Evolutionary conservation across 352 stramenopile species (phyloP), one percentile per base, ranked within the genome.

Genomic region (Globisporangium nunn): DNA sequence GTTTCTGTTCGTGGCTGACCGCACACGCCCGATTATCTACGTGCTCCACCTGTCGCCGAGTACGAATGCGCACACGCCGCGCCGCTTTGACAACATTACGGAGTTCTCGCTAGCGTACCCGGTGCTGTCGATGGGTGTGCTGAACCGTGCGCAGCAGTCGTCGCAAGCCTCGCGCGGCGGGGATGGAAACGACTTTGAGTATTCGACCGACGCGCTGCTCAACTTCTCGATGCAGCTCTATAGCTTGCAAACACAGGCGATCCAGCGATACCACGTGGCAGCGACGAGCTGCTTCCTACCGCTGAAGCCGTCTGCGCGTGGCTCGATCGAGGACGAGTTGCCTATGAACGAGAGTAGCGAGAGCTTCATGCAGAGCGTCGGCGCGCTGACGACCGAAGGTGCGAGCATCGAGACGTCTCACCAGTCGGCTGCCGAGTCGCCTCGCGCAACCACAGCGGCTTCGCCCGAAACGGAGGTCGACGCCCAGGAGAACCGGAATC

Each of bases 221-320:
- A 72, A 80, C 37, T 81, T 88, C 28, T 77, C 71, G 10, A 93
- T 93, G 81, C 81, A 91, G 62, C 65, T 91, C 6, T 93, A 88
- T 48, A 88, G 78, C 48, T 58, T 91, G 7, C 84, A 93, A 62
- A 91, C 84, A 1, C 78, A 91, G 18, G 84, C 84, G 18, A 93
- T 93, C 60, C 84, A 93, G 63, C 81, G 84, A 11, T 93, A 93
- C 63, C 75, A 87, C 31, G 81, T 93, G 3, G 61, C 59, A 8
- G 74, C 81, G 18, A 74, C 67, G 30, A 73, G 74, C 48, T 93
- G 81, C 58, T 91, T 78, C 52, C 39, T 81, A 4, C 75, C 77
- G 17, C 56, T 62, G 30, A 58, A 58, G 18, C 50, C 67, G 28
- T 40, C 62, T 18, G 59, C 53, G 6, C 62, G 62, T 4, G 60